Percentiles rank a stretch among this genome's conserved stretches.
phyloP scores from a whole-genome alignment of 2,329 filamentous ascomycete genomes.

The Aspergillus novoparasiticus region DNA sequence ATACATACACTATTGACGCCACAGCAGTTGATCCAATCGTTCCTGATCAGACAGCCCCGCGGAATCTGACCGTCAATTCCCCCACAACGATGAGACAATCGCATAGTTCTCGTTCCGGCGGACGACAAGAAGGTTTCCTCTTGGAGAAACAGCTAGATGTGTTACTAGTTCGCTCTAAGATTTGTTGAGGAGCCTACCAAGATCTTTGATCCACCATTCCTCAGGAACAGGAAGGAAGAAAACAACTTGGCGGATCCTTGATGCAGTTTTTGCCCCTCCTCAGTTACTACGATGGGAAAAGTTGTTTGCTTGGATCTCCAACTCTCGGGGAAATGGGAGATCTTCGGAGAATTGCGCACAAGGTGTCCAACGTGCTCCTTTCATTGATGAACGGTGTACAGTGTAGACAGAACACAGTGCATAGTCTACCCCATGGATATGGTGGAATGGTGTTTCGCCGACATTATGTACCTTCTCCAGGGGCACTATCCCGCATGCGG shows the following conservation, averaged over 20 bases:
- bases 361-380: background rate
- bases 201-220: background rate
- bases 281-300: background rate
- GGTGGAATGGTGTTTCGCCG: background rate
- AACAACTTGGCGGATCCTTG: background rate
- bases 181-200: background rate
- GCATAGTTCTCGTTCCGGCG: background rate
- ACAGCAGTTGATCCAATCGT: background rate
- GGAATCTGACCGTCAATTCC: background rate
- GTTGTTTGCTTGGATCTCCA: background rate
- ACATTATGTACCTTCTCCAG: conserved; percentile 3
- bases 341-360: background rate
- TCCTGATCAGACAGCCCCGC: background rate
- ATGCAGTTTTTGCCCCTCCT: background rate
- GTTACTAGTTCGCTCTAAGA: background rate
- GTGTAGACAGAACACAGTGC: background rate
- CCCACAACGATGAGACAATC: background rate
- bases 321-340: background rate
- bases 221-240: background rate
- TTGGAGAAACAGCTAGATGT: background rate
- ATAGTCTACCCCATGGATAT: background rate
- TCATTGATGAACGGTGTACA: background rate
- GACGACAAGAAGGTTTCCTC: background rate
- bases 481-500: background rate
- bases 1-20: background rate